Percentiles rank a stretch among this genome's conserved stretches.
Evolutionary conservation across 371 early-diverging fungal genomes (phyloP).

Genomic region (Mortierella sp.): DNA sequence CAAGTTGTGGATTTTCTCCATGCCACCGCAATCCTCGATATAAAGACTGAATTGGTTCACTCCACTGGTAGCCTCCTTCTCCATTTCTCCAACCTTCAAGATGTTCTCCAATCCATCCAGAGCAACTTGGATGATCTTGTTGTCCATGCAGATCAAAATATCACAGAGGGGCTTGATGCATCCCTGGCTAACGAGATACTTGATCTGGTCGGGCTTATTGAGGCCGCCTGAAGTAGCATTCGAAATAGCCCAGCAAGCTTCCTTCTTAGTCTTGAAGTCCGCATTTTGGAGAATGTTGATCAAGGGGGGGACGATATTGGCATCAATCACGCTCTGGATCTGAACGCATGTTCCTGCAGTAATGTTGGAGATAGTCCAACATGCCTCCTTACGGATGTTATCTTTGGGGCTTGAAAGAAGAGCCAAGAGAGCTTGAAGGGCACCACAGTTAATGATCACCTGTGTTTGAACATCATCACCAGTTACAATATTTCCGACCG

Average conservation of each 20-base stretch:
- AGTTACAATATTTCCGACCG: conserved; percentile 99
- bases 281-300: conserved; percentile 90
- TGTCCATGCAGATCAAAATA: conserved; percentile 91
- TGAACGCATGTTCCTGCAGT: conserved; percentile 97
- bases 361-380: conserved; percentile 99
- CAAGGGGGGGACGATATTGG: conserved; percentile 95
- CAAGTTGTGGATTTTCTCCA: conserved; percentile 91
- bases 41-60: conserved; percentile 86
- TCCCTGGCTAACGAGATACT: conserved; percentile 92
- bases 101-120: conserved; percentile 98
- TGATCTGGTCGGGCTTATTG: conserved; percentile 91
- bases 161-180: conserved; percentile 97
- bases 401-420: conserved; percentile 92
- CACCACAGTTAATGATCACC: conserved; percentile 92
- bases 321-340: conserved; percentile 96
- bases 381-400: conserved; percentile 99
- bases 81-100: conserved; percentile 94
- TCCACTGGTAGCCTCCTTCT: conserved; percentile 67
- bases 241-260: conserved; percentile 99
- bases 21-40: conserved; percentile 94
- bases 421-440: conserved; percentile 84
- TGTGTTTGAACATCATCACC: conserved; percentile 99
- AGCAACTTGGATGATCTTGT: conserved; percentile 96
- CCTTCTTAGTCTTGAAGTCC: conserved; percentile 98
- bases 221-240: conserved; percentile 97